Evolutionary conservation across 2,329 filamentous ascomycete species (phyloP).

Genomic region (Sarocladium oryzae): DNA sequence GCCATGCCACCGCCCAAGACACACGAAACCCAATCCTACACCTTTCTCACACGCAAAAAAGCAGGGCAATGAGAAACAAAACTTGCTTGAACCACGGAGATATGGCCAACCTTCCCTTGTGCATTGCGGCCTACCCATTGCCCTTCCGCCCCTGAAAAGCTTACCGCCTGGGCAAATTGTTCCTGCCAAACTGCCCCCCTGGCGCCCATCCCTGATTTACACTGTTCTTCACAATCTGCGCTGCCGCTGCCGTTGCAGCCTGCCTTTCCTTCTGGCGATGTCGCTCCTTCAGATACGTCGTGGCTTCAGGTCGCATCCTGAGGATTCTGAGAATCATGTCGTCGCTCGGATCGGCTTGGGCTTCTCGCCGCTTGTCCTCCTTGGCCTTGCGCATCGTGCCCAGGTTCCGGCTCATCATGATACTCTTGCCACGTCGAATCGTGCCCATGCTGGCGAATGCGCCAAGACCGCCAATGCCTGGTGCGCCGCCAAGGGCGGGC

Average conservation of each 20-base stretch:
- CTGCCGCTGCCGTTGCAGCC: conserved; percentile 81
- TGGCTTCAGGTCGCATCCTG: conserved; percentile 88
- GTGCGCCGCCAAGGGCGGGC: conserved; percentile 31
- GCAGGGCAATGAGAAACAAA: background rate
- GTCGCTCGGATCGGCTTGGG: conserved; percentile 92
- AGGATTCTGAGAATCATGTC: conserved; percentile 97
- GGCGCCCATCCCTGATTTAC: conserved; percentile 53
- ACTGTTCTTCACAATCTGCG: conserved; percentile 92
- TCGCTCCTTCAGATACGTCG: conserved; percentile 79
- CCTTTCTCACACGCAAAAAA: background rate
- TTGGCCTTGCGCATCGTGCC: conserved; percentile 96
- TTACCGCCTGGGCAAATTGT: conserved; percentile 42
- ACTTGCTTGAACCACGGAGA: background rate
- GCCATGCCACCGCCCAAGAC: background rate
- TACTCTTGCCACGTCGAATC: conserved; percentile 64
- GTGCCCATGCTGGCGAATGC: conserved; percentile 62
- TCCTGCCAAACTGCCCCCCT: conserved; percentile 39
- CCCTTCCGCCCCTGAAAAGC: too few relatives aligned
- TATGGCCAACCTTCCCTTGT: too few relatives aligned
- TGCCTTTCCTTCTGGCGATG: conserved; percentile 91
- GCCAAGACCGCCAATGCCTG: conserved; percentile 19
- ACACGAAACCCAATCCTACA: background rate
- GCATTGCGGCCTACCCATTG: too few relatives aligned
- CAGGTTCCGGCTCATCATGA: conserved; percentile 90
- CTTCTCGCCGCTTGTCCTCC: conserved; percentile 90